Evolutionary conservation across 2,329 filamentous ascomycete species (phyloP), one percentile per base, ranked within the genome.

Genomic region (Alternaria infectoria): DNA sequence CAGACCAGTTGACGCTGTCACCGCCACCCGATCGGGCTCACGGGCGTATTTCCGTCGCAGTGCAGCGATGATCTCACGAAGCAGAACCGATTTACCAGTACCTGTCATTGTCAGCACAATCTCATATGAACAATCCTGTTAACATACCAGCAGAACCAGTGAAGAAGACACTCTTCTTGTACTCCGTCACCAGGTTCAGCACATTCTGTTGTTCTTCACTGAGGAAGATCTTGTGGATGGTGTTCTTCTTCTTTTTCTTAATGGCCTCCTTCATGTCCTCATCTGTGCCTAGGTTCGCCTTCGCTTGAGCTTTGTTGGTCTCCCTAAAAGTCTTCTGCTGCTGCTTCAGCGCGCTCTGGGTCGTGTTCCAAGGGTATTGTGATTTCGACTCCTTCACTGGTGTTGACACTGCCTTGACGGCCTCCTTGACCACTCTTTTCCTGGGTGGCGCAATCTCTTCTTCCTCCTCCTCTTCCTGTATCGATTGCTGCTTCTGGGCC

Each of bases 41-140:
- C 87, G 86, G 4, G 81, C 83, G 78, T 91, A 91, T 75, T 96
- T 97, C 66, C 88, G 88, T 64, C 91, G 91, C 54, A 99, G 78
- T 5, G 91, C 89, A 6, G 87, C 83, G 71, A 99, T 98, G 64
- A 98, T 97, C 68, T 96, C 90, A 67, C 94, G 88, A 86, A 99
- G 93, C 61, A 99, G 82, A 5, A 99, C 95, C 2, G 96, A 99
- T 84, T 99, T 99, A 79, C 96, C 96, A 5, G 96, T 97, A 85
- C 89, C 84, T 82, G 36, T 36, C 15, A 62, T 17, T 25, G 25
- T 71, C 19, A 72, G 62, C 28, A 36, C n/a, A n/a, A n/a, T n/a
- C n/a, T n/a, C n/a, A n/a, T 56, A 3, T 3, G 6, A 3, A 15
- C 15, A 50, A 13, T 32, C 3, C 9, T 30, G 1, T 54, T 2